phyloP scores from a whole-genome alignment of 805 yeast species.

The Ogataea sp. region DNA sequence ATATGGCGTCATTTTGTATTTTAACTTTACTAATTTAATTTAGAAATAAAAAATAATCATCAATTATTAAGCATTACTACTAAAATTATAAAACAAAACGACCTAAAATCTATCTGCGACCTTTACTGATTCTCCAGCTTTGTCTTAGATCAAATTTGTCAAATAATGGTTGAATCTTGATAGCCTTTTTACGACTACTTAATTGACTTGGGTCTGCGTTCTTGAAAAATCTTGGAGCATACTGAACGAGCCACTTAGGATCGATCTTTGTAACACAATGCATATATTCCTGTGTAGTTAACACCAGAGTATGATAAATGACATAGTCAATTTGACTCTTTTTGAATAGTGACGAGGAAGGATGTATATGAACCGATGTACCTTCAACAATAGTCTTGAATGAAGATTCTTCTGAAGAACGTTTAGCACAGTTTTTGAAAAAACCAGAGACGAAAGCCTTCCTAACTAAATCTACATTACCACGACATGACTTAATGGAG shows the following conservation, averaged over 20 bases:
- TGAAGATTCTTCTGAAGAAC: conserved; percentile 50
- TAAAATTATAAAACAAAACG: not conserved
- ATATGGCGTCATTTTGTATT: too few relatives aligned
- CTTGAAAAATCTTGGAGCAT: conserved; percentile 69
- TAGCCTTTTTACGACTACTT: conserved; percentile 45
- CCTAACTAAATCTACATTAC: conserved; percentile 48
- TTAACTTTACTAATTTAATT: too few relatives aligned
- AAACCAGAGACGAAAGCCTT: conserved; percentile 61
- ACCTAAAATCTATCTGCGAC: conserved; percentile 18
- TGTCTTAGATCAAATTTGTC: conserved; percentile 52
- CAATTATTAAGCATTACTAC: too few relatives aligned
- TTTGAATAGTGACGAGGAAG: conserved; percentile 65
- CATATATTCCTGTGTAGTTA: conserved; percentile 89
- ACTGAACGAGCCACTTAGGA: conserved; percentile 67
- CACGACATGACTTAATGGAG: conserved; percentile 38
- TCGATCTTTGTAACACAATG: conserved; percentile 79
- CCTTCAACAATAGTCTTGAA: conserved; percentile 54
- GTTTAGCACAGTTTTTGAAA: conserved; percentile 57
- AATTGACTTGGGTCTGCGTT: conserved; percentile 42
- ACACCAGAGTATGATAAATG: conserved; percentile 69
- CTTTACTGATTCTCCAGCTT: conserved; percentile 67
- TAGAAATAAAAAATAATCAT: too few relatives aligned
- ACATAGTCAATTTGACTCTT: conserved; percentile 61
- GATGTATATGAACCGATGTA: conserved; percentile 76
- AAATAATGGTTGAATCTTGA: conserved; percentile 68